Base-by-base conservation (phyloP, 306 rosid species). In the Cicer cuneatum region DNA sequence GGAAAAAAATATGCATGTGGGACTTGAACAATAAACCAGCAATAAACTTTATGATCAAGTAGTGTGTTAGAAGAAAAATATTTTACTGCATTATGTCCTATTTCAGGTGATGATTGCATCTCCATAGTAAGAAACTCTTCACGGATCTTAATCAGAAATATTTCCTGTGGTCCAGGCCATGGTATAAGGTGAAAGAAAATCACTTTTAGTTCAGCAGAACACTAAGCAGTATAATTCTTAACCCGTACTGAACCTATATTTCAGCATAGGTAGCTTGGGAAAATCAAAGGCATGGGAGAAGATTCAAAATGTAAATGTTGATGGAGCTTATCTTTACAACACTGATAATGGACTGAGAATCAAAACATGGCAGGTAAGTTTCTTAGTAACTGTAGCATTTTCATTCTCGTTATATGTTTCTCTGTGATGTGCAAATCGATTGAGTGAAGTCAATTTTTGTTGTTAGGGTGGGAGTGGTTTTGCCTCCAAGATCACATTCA, bases 201-300 rank as follows among this genome's bases (percentile, higher is more conserved):
- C 24, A 35, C 60, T 35, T 59, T 37, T 56, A 74, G 54, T 73
- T 76, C 43, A 64, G 45, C 63, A 38, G 54, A 10, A 42, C 16
- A 19, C 11, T 45, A 1, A 56, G 35, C 38, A 42, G 66, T 37
- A 59, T 39, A 70, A 57, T 54, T 75, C 62, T 68, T 69, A 68
- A 79, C 48, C 47, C 10, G 71, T 8, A 64, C 60, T 33, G 67
- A 71, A 69, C 71, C 45, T 75, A 51, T 78, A 73, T n/a, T 80
- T 82, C 84, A 91, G 98, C 80, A 88, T 93, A 72, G 98, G 98
- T 77, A 93, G 98, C 91, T 83, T 93, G 86, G 98, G 98, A 82
- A 91, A 93, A 81, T 68, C 83, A 45, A 64, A 83, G n/a, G 64
- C 81, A 14, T 77, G 90, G 91, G 89, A 90, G 46, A 86, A 78